phyloP scores from a whole-genome alignment of 495 filamentous ascomycete species.

The Hypoxylon lienhwacheense region DNA sequence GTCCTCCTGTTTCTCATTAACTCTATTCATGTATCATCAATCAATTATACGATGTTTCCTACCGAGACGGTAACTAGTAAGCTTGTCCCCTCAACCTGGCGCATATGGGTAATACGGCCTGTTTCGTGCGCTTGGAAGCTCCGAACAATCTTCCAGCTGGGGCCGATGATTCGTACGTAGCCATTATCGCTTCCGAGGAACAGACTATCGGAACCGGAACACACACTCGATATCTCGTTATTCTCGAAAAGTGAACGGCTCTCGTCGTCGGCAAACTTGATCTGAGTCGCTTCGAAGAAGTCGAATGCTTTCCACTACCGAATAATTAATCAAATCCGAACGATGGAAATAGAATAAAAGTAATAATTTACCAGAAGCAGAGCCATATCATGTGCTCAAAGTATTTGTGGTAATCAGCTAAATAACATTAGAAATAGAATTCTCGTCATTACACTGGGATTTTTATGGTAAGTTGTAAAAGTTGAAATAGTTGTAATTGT shows the following conservation, averaged over 20 bases:
- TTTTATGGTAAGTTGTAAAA: slow-evolving; percentile 4
- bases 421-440: slow-evolving; percentile 9
- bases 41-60: slow-evolving; percentile 4
- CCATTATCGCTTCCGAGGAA: slow-evolving; percentile 88
- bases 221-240: slow-evolving; percentile 60
- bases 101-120: slow-evolving; percentile 87
- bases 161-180: slow-evolving; percentile 79
- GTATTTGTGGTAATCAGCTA: slow-evolving; percentile 26
- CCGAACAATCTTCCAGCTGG: slow-evolving; percentile 81
- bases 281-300: slow-evolving; percentile 92
- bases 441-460: slow-evolving; percentile 15
- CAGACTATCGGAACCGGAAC: slow-evolving; percentile 85
- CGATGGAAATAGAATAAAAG: neutral
- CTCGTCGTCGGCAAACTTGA: slow-evolving; percentile 75
- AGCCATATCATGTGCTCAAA: slow-evolving; percentile 32
- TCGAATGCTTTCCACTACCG: slow-evolving; percentile 97
- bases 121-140: slow-evolving; percentile 83
- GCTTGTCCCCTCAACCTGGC: slow-evolving; percentile 85
- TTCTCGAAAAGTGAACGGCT: slow-evolving; percentile 51
- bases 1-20: slow-evolving; percentile 61
- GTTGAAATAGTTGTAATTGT: too few species aligned
- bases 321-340: slow-evolving; percentile 5
- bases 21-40: neutral
- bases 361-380: slow-evolving; percentile 35
- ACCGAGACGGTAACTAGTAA: slow-evolving; percentile 81